phyloP scores from a whole-genome alignment of 2,329 filamentous ascomycete species.

The Calycina herbarum region DNA sequence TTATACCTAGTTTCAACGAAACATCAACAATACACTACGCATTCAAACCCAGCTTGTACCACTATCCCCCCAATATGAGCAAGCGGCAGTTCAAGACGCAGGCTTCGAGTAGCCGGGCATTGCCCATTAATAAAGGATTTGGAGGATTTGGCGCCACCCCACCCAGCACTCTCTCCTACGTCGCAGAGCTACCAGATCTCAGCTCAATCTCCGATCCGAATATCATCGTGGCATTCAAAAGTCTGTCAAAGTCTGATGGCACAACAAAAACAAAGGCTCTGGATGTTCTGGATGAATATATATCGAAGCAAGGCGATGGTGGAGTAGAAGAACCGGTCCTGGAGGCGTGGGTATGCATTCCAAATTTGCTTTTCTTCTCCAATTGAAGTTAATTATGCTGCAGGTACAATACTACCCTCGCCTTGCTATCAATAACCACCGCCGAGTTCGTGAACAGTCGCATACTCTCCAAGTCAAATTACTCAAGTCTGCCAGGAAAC shows the following conservation, averaged over 20 bases:
- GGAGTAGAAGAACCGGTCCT: constrained; percentile 79
- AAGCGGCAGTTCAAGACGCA: constrained; percentile 36
- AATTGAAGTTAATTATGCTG: constrained; percentile 40
- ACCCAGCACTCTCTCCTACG: constrained; percentile 70
- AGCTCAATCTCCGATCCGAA: constrained; percentile 75
- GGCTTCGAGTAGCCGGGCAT: constrained; percentile 38
- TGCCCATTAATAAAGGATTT: constrained; percentile 34
- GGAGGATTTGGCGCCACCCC: constrained; percentile 36
- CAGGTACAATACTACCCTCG: constrained; percentile 86
- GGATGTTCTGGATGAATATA: constrained; percentile 74
- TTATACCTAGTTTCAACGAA: neutral
- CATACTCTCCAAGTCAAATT: constrained; percentile 70
- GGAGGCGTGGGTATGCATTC: constrained; percentile 74
- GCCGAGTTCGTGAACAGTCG: constrained; percentile 82
- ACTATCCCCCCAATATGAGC: constrained; percentile 30
- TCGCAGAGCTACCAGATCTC: constrained; percentile 82
- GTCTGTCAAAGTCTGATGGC: constrained; percentile 86
- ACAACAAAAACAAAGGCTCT: constrained; percentile 89
- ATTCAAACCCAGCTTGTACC: too few relatives aligned
- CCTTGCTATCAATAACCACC: constrained; percentile 84
- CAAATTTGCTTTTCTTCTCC: constrained; percentile 4
- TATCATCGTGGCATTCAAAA: constrained; percentile 88
- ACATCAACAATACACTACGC: neutral
- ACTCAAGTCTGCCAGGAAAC: constrained; percentile 68
- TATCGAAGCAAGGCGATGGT: constrained; percentile 54